These are phyloP conservation scores for Terfezia boudieri DNA, from an alignment of 495 filamentous ascomycete species.

Conservation along the genomic window DNA sequence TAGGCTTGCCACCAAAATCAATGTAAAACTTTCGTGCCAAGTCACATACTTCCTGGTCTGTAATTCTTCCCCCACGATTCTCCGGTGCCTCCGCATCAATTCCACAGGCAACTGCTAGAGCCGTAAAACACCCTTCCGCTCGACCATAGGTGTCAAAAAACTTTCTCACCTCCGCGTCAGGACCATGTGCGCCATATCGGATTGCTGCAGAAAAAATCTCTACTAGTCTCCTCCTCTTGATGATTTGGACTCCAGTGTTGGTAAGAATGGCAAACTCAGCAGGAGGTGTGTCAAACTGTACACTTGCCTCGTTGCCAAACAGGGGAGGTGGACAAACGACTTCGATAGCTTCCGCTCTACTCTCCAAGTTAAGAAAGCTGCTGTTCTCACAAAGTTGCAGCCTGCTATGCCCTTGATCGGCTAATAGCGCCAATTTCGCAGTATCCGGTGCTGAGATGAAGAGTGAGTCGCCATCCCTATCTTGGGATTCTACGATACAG, in stretches of 20 bases:
- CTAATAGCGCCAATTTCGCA: constrained; percentile 45
- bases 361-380: constrained; percentile 47
- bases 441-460: constrained; percentile 78
- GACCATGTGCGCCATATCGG: constrained; percentile 37
- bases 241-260: constrained; percentile 64
- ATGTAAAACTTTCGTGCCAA: constrained; percentile 70
- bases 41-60: constrained; percentile 64
- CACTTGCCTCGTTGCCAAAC: constrained; percentile 79
- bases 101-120: constrained; percentile 88
- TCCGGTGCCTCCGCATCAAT: constrained; percentile 31
- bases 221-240: constrained; percentile 62
- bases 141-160: constrained; percentile 70
- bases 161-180: constrained; percentile 61
- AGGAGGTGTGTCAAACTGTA: constrained; percentile 66
- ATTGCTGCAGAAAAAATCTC: constrained; percentile 79
- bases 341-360: constrained; percentile 51
- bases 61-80: constrained; percentile 37
- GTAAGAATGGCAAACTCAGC: constrained; percentile 79
- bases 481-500: constrained; percentile 29
- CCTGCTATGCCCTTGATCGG: constrained; percentile 28
- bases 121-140: constrained; percentile 66
- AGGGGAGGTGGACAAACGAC: constrained; percentile 46
- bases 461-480: constrained; percentile 35
- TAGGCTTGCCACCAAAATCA: constrained; percentile 66
- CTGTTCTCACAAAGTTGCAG: constrained; percentile 38